Base-by-base conservation (phyloP, 108 stramenopile species). In the Skeletonema potamos region DNA sequence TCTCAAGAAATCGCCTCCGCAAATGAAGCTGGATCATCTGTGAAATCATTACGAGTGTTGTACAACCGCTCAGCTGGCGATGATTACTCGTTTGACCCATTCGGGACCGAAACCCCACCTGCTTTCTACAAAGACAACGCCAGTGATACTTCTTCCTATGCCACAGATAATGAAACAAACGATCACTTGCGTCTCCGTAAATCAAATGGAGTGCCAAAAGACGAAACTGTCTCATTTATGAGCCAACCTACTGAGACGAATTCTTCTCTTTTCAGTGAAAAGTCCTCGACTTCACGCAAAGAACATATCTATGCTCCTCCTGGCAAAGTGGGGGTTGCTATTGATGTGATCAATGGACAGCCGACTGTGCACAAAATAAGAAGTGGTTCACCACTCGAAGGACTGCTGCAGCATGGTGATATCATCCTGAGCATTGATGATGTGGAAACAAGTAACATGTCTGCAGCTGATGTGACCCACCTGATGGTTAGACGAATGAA, bases 401-500 rank as follows among this genome's bases (percentile, higher is more conserved):
- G 72, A 24, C 24, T 82, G 30, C 43, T 82, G 29, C 70, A 77
- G 39, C 64, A 48, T n/a, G 54, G 59, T 5, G 81, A 82, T 61
- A 39, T 77, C 33, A 72, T 82, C 27, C 29, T 77, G 71, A 71
- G 76, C 7, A 77, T 82, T 27, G 81, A 82, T 61, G 81, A 75
- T 44, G 74, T 73, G 32, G 81, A 82, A 68, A 77, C 76, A 22
- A 77, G 72, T 28, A 70, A 64, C 62, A 73, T 82, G 76, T 73
- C 65, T 41, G 76, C 81, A 27, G 81, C 81, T n/a, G 76, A 82
- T 61, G 68, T 82, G 15, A 82, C 81, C 10, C 56, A 65, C 27
- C 37, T 77, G 51, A 82, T 82, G 81, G 81, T 73, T 37, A 86
- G 82, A 64, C 84, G 85, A 15, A 87, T 88, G 56, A 73, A 86